Base-by-base conservation (phyloP, 2,329 filamentous ascomycete species). In the Talaromyces sp. region DNA sequence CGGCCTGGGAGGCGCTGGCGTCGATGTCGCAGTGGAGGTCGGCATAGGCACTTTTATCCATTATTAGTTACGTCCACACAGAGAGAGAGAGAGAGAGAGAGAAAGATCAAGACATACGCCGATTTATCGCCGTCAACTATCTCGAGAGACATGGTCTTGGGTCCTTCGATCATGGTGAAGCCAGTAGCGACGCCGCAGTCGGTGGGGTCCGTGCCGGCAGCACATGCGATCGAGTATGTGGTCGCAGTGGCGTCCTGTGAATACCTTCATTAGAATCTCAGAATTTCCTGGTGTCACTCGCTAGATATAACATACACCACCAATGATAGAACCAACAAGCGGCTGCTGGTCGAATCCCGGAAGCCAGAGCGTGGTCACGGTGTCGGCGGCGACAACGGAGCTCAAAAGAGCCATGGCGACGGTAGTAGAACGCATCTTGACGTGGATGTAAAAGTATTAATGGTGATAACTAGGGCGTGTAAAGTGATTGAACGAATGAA, bases 311-410 rank as follows among this genome's bases (percentile, higher is more conserved):
- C 66, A 39, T 66, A 67, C 66, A 6, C 39, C 13, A 14, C 60
- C 66, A 16, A 56, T 39, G 5, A 68, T 24, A 13, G 54, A 60
- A 13, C 65, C 67, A 35, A 65, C 62, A n/a, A 68, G 59, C 13
- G 49, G 37, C 43, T 67, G 65, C 37, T 50, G 41, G 52, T 65
- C 66, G 52, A 66, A 66, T 19, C 62, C 62, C 11, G 62, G 62
- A 31, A 68, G 41, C 31, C 65, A 67, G 33, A 68, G 45, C 13
- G 65, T 62, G 57, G 57, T 58, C 45, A 60, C 64, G 62, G 35
- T 50, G 22, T 65, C 37, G 22, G 59, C 58, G 35, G 59, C 66
- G 50, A 45, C 59, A 35, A 57, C 43, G 33, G 59, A 50, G 60
- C 59, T 56, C 49, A 67, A 43, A 27, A 65, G 54, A 45, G 57